Base-by-base conservation (phyloP, 768 basidiomycete species). In the Tephrocybe rancida region DNA sequence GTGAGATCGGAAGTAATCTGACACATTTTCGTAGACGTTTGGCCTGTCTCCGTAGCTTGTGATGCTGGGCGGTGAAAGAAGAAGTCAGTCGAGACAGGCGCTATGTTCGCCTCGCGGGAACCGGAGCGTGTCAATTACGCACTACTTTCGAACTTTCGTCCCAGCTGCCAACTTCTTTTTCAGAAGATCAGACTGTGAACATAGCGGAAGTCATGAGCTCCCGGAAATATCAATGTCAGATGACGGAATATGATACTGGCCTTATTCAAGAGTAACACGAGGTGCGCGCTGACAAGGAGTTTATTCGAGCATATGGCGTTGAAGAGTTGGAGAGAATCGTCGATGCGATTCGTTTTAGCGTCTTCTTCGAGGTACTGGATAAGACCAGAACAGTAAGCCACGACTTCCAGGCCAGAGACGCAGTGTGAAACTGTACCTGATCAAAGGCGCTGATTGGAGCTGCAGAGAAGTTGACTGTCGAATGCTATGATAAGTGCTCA, bases 371-470 rank as follows among this genome's bases (percentile, higher is more conserved):
- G 80, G 67, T 89, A 91, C 88, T 92, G 52, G 26, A 41, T 11
- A 41, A 39, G 39, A 48, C 42, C 25, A 29, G 37, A 1, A 21
- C 18, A 6, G 44, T 27, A n/a, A 54, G 44, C 18, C 42, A 29
- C 22, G n/a, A 21, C 3, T 25, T n/a, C 14, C 30, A 48, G 41
- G 30, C 41, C 30, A 24, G 35, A 32, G 29, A 42, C 27, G 43
- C 11, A 46, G 43, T 50, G 39, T 26, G n/a, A 51, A 16, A 35
- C 19, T 73, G 57, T 63, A 85, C 88, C 82, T 92, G 90, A 75
- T 93, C 90, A 65, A 90, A 93, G 35, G 91, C 91, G 62, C 88
- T 89, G 57, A 93, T 86, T 35, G 91, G 91, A 46, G 89, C 91
- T 77, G 56, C 41, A 46, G 37, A 22, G 5, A 26, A 44, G 37